Base-by-base conservation (phyloP, 805 yeast genomes). In the Ogataea minuta region DNA sequence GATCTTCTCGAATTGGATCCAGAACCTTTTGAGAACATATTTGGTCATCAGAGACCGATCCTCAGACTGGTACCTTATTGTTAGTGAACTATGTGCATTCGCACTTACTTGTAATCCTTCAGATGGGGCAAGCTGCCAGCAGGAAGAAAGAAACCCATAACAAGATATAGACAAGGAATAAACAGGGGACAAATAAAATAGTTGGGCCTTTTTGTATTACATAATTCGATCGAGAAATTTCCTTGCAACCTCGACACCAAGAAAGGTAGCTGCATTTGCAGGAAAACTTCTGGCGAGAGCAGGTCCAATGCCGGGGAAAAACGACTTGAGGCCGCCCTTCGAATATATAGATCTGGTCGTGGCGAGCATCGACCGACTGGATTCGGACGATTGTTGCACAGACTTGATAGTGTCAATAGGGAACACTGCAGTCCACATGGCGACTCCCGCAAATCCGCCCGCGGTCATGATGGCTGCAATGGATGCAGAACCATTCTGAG, bases 211-310 rank as follows among this genome's bases (percentile, higher is more conserved):
- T n/a, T 9, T 28, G n/a, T 9, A 14, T 35, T 29, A 43, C 31
- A 45, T 24, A 29, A 39, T n/a, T 23, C 19, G 31, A 21, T 49
- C 48, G 39, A 59, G 45, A 21, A 58, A 46, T 13, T 48, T 49
- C 44, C 54, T 54, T 3, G 95, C 86, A 42, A 90, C 57, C 62
- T 91, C 99, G 21, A 91, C 98, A 32, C 98, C 99, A 24, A 88
- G 75, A 68, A 91, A 91, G 2, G 98, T 90, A 7, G 99, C 98
- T n/a, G 99, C 99, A 64, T 93, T 91, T 15, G 98, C 98, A 3
- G 98, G 98, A 83, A 93, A 91, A 28, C 95, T 82, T 63, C 99
- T 77, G 17, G 88, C 77, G 56, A 91, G 68, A 2, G 98, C 98
- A 5, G 99, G 97, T 0, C 96, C 97, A 16, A 91, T 72, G 41